phyloP scores from a whole-genome alignment of 2,329 filamentous ascomycete genomes.

The Trichocomaceae sp. region DNA sequence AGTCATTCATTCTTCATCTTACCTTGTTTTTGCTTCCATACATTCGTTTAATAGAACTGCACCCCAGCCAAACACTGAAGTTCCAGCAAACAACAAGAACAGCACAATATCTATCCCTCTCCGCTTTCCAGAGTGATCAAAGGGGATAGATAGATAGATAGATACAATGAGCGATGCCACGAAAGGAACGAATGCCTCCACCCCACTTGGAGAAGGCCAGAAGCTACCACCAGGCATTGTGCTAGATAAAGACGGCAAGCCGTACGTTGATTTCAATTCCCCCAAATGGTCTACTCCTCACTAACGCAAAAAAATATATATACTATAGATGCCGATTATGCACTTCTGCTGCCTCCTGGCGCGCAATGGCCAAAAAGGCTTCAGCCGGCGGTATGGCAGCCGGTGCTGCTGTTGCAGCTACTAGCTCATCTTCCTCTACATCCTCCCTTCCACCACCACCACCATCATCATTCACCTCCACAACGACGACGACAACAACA shows the following conservation, averaged over 20 bases:
- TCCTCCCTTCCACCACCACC: slow-evolving; percentile 30
- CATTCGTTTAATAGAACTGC: neutral
- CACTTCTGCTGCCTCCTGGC: slow-evolving; percentile 43
- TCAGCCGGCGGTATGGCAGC: slow-evolving; percentile 18
- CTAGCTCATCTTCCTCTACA: slow-evolving; percentile 17
- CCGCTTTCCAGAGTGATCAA: neutral
- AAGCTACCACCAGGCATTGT: slow-evolving; percentile 43
- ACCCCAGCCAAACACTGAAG: neutral
- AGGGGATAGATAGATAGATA: neutral
- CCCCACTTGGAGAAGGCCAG: slow-evolving; percentile 15
- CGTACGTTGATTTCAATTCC: slow-evolving; percentile 30
- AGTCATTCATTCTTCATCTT: neutral
- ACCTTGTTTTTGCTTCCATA: neutral
- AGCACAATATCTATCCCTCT: neutral
- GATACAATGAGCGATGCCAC: neutral
- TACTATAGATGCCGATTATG: slow-evolving; percentile 42
- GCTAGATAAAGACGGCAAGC: slow-evolving; percentile 45
- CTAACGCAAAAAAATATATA: neutral
- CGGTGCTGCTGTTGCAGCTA: slow-evolving; percentile 17
- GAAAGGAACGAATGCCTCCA: neutral
- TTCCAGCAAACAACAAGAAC: neutral
- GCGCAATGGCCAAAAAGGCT: slow-evolving; percentile 38
- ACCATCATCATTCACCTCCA: slow-evolving; percentile 20
- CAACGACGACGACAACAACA: slow-evolving; percentile 25
- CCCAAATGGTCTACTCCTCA: neutral